phyloP scores from a whole-genome alignment of 148 eudicot species.

The Diospyros kaki region DNA sequence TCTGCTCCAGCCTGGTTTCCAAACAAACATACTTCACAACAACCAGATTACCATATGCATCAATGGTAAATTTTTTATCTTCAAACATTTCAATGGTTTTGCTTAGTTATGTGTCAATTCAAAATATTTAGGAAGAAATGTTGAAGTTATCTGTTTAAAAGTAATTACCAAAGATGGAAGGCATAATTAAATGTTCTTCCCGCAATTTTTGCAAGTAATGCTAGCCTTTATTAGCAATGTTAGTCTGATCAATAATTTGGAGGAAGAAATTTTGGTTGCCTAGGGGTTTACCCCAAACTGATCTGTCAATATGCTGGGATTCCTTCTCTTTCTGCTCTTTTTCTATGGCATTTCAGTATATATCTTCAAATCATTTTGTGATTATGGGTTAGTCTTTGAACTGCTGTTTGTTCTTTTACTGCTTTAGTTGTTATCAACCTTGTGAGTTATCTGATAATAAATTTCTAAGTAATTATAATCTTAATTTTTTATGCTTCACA shows the following conservation, averaged over 20 bases:
- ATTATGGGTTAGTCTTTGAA: neutral
- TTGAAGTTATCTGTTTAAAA: no score
- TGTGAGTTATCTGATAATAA: neutral
- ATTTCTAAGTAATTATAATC: neutral
- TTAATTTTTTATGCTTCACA: conserved; percentile 26
- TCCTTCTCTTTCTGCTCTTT: neutral
- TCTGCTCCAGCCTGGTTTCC: no score
- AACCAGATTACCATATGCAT: no score
- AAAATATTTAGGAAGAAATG: no score
- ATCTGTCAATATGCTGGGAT: neutral
- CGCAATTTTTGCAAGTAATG: no score
- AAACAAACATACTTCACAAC: no score
- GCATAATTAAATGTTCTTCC: no score
- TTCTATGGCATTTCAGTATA: neutral
- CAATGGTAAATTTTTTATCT: no score
- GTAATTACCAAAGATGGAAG: no score
- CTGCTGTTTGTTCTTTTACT: neutral
- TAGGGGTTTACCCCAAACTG: neutral
- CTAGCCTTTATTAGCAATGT: neutral
- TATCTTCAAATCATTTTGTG: neutral
- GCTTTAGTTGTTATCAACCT: neutral
- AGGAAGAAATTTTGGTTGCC: neutral
- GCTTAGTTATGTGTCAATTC: no score
- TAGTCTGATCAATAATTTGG: neutral
- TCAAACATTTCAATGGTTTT: no score